Evolutionary conservation across 345 rosid genomes (phyloP).

Genomic region (Lepidium didymum): DNA sequence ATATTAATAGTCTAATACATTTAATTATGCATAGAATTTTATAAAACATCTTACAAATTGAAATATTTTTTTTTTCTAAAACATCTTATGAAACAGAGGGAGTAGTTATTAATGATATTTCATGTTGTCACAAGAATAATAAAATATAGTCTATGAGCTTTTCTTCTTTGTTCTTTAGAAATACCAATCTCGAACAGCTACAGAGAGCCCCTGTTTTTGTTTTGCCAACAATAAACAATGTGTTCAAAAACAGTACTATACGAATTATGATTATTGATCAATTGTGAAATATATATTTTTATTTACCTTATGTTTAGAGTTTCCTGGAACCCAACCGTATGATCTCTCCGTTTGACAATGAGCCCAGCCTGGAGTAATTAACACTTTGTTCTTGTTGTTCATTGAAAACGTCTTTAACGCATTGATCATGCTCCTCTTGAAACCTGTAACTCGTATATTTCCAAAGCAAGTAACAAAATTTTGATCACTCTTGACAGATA

Average conservation of each 20-base stretch:
- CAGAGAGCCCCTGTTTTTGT: conserved; percentile 58
- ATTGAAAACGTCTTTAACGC: conserved; percentile 10
- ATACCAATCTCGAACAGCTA: conserved; percentile 89
- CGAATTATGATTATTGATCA: no score
- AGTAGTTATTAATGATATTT: no score
- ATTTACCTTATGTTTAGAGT: conserved; percentile 4
- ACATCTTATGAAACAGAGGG: no score
- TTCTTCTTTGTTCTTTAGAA: conserved; percentile 41
- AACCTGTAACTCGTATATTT: background rate
- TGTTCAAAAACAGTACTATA: background rate
- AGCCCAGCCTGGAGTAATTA: conserved; percentile 13
- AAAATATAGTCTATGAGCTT: conserved; percentile 29
- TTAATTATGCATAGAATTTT: no score
- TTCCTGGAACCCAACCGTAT: conserved; percentile 14
- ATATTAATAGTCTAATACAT: no score
- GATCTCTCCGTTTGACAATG: conserved; percentile 21
- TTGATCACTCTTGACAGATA: no score
- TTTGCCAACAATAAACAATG: background rate
- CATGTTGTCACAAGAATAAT: no score
- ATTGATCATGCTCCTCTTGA: conserved; percentile 16
- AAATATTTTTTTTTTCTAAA: no score
- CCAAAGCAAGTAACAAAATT: no score
- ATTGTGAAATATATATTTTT: background rate
- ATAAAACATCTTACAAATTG: no score
- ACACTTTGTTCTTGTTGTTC: conserved; percentile 6